Evolutionary conservation across 257 asterid species (phyloP).

Genomic region (Lycium ferocissimum): DNA sequence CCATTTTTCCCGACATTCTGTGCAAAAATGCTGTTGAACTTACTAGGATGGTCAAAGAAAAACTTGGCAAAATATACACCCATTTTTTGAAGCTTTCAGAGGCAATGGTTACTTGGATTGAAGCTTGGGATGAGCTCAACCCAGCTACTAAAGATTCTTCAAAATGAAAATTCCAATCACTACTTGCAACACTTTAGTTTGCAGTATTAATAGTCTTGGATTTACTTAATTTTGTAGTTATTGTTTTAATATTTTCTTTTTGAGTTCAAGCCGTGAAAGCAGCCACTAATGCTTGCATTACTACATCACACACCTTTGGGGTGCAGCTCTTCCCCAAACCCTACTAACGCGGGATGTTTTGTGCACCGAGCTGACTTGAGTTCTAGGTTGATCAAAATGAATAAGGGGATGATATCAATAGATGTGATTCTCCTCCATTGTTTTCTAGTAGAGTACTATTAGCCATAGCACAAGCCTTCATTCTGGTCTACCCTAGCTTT

Average conservation of each 20-base stretch:
- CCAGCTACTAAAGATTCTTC: conserved; percentile 42
- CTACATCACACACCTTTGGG: too few species aligned
- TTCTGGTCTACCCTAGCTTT: not conserved
- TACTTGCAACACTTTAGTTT: not conserved
- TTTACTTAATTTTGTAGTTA: too few species aligned
- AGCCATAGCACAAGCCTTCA: not conserved
- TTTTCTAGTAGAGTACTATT: conserved; percentile 3
- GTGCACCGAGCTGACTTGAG: not conserved
- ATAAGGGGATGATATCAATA: not conserved
- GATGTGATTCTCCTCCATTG: not conserved
- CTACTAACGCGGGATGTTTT: too few species aligned
- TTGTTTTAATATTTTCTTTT: too few species aligned
- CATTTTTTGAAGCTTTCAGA: conserved; percentile 75
- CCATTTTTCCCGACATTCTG: conserved; percentile 78
- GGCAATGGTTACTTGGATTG: conserved; percentile 86
- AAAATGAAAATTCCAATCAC: conserved; percentile 8
- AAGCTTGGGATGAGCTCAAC: conserved; percentile 89
- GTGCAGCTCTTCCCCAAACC: too few species aligned
- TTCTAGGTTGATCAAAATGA: not conserved
- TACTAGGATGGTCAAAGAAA: conserved; percentile 69
- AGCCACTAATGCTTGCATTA: too few species aligned
- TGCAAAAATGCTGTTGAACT: conserved; percentile 80
- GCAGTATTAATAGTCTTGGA: not conserved
- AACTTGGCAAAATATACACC: conserved; percentile 67
- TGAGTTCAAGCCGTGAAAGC: too few species aligned